Evolutionary conservation across 805 yeast genomes (phyloP).

Genomic region (Barnettozyma vustinii): DNA sequence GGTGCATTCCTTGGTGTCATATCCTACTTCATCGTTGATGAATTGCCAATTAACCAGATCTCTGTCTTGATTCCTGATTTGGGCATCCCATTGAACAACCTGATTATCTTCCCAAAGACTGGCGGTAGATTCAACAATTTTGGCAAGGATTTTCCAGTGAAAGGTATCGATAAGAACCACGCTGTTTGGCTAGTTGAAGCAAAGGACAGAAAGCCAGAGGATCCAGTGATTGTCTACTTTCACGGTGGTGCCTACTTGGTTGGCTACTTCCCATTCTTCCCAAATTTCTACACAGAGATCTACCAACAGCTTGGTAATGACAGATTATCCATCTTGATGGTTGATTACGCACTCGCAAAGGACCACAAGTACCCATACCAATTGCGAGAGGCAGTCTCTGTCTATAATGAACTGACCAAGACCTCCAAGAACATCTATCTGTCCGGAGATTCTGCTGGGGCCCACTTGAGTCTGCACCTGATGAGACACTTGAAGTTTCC

Average conservation of each 20-base stretch:
- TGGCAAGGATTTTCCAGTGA: not conserved
- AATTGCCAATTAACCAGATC: too few relatives aligned
- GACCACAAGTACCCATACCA: not conserved
- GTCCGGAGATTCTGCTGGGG: not conserved
- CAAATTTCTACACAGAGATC: constrained; percentile 5
- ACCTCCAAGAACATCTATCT: not conserved
- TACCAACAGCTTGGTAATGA: constrained; percentile 5
- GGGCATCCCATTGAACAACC: not conserved
- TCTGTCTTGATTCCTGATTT: too few relatives aligned
- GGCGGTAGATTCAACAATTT: not conserved
- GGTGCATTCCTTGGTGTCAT: too few relatives aligned
- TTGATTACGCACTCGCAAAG: not conserved
- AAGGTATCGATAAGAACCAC: not conserved
- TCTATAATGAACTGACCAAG: not conserved
- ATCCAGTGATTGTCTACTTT: constrained; percentile 14
- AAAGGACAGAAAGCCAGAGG: constrained; percentile 17
- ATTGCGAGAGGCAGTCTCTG: not conserved
- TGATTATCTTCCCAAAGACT: not conserved
- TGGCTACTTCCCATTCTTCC: constrained; percentile 9
- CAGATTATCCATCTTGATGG: constrained; percentile 1
- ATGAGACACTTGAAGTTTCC: too few relatives aligned
- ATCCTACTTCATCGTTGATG: too few relatives aligned
- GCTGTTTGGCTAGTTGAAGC: constrained; percentile 23
- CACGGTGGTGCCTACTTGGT: constrained; percentile 17
- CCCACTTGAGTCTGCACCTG: not conserved